Evolutionary conservation across 352 stramenopile genomes (phyloP).

Genomic region (Pythium monospermum): DNA sequence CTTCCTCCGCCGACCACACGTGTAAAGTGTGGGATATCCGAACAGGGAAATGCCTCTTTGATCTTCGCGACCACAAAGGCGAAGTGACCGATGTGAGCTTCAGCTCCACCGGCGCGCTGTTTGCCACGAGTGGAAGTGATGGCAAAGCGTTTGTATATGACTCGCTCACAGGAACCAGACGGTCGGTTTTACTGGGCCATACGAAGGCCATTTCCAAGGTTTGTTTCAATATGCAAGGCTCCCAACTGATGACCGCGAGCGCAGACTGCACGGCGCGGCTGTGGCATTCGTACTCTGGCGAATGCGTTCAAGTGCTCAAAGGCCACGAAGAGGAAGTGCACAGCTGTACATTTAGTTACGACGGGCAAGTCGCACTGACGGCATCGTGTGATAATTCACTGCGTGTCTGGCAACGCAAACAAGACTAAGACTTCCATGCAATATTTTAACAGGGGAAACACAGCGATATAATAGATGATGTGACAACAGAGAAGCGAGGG

Average conservation of each 20-base stretch:
- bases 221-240: slow-evolving; percentile 65
- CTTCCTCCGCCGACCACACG: slow-evolving; percentile 45
- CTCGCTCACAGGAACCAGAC: slow-evolving; percentile 51
- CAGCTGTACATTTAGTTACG: slow-evolving; percentile 59
- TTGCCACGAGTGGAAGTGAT: slow-evolving; percentile 46
- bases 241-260: slow-evolving; percentile 51
- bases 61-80: slow-evolving; percentile 37
- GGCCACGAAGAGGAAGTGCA: slow-evolving; percentile 69
- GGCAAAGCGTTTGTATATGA: slow-evolving; percentile 66
- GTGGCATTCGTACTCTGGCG: slow-evolving; percentile 65
- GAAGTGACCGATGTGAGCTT: slow-evolving; percentile 58
- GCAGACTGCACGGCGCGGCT: slow-evolving; percentile 50
- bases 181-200: slow-evolving; percentile 44
- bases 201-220: slow-evolving; percentile 39
- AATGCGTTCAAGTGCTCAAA: slow-evolving; percentile 53
- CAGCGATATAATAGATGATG: too few relatives aligned
- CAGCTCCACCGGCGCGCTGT: slow-evolving; percentile 60
- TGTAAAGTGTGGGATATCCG: slow-evolving; percentile 74
- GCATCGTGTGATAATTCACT: slow-evolving; percentile 63
- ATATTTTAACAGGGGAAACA: too few relatives aligned
- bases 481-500: too few relatives aligned
- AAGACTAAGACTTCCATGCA: slow-evolving; percentile 8
- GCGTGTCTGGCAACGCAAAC: slow-evolving; percentile 41
- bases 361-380: slow-evolving; percentile 40
- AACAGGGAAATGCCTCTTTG: slow-evolving; percentile 56